Percentiles rank a stretch among this genome's conserved stretches.
Evolutionary conservation across 805 yeast species (phyloP).

Genomic region (Sugiyamaella smithiae): DNA sequence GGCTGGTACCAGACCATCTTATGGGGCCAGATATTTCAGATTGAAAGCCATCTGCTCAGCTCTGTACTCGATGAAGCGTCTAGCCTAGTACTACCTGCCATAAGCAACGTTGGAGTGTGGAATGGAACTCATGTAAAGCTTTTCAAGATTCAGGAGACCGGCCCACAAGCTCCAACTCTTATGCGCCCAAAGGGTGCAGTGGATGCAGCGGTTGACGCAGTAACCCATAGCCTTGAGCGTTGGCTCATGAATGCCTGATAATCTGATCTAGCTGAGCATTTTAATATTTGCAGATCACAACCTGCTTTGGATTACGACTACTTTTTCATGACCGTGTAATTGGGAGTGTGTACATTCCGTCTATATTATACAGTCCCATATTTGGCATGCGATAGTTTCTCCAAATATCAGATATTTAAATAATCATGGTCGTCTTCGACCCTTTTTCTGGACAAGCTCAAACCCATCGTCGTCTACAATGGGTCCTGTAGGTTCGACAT

Average conservation of each 20-base stretch:
- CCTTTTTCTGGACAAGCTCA: conserved; percentile 72
- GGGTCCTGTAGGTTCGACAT: conserved; percentile 44
- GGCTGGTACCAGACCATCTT: conserved; percentile 75
- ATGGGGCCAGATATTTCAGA: conserved; percentile 54
- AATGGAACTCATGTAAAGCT: conserved; percentile 47
- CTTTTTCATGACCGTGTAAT: too few species aligned
- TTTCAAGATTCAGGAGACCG: conserved; percentile 46
- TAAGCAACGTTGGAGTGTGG: conserved; percentile 48
- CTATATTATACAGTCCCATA: too few species aligned
- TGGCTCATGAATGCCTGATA: conserved; percentile 4
- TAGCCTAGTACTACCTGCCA: conserved; percentile 21
- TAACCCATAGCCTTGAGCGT: conserved; percentile 41
- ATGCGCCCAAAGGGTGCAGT: conserved; percentile 43
- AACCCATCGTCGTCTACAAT: conserved; percentile 93
- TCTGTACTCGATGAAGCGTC: conserved; percentile 17
- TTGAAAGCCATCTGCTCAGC: conserved; percentile 17
- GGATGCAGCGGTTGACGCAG: conserved; percentile 45
- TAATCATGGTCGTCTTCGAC: conserved; percentile 11
- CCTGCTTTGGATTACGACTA: too few species aligned
- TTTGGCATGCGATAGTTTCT: neutral
- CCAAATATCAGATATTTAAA: neutral
- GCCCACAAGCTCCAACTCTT: conserved; percentile 41
- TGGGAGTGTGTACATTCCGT: too few species aligned
- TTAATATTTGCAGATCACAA: too few species aligned
- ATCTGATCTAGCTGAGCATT: too few species aligned